These are phyloP conservation scores for Tetraselmis chui DNA, from an alignment of 139 green algal genomes.

Conservation along the genomic window DNA sequence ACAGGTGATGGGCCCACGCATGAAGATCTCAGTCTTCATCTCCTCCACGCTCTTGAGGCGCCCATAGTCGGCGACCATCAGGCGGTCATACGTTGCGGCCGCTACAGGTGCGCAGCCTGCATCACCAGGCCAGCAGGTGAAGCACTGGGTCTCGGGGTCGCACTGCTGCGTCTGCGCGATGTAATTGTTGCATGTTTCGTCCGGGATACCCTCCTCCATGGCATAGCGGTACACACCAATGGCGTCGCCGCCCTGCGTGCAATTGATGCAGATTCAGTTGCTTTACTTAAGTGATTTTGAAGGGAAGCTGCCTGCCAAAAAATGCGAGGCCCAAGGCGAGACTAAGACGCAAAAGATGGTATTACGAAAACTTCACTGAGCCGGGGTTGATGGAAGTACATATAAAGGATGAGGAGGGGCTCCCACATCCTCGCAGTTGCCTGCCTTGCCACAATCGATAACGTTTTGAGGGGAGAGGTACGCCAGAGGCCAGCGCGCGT, in stretches of 20 bases:
- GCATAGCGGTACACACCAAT: slow-evolving; percentile 25
- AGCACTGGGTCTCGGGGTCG: slow-evolving; percentile 49
- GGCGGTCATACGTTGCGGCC: slow-evolving; percentile 59
- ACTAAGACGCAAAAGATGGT: too few relatives aligned
- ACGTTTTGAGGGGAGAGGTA: slow-evolving; percentile 68
- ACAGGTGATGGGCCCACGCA: slow-evolving; percentile 78
- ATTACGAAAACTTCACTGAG: too few relatives aligned
- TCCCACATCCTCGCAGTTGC: slow-evolving; percentile 48
- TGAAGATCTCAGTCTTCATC: slow-evolving; percentile 83
- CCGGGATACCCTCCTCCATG: slow-evolving; percentile 44
- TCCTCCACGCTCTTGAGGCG: slow-evolving; percentile 37
- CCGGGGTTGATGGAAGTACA: too few relatives aligned
- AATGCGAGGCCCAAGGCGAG: too few relatives aligned
- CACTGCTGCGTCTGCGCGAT: slow-evolving; percentile 44
- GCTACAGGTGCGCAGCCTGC: slow-evolving; percentile 15
- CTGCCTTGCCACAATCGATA: slow-evolving; percentile 74
- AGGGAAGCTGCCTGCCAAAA: too few relatives aligned
- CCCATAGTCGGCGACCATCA: slow-evolving; percentile 61
- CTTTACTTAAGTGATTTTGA: too few relatives aligned
- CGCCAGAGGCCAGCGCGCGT: slow-evolving; percentile 44
- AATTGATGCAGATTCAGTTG: too few relatives aligned
- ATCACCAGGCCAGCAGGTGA: slow-evolving; percentile 45
- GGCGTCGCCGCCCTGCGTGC: slow-evolving; percentile 7
- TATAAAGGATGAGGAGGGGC: background rate
- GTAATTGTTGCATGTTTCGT: slow-evolving; percentile 87